Evolutionary conservation across 768 basidiomycete species (phyloP).

Genomic region (Boletus edulis): DNA sequence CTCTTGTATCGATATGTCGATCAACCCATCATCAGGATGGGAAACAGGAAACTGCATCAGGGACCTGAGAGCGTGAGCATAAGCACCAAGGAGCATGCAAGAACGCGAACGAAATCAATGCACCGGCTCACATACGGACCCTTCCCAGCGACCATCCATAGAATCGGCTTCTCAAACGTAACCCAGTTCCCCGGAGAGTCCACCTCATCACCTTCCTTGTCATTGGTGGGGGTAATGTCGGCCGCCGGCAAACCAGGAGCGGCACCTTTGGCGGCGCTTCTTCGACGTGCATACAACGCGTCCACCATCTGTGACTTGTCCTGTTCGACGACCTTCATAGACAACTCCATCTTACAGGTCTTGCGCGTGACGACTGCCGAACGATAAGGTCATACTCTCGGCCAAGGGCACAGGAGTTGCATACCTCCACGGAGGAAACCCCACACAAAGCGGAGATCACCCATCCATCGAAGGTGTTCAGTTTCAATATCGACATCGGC

Average conservation of each 20-base stretch:
- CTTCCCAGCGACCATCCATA: conserved; percentile 76
- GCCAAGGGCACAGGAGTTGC: conserved; percentile 10
- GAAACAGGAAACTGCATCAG: conserved; percentile 85
- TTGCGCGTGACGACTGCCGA: conserved; percentile 55
- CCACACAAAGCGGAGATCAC: conserved; percentile 71
- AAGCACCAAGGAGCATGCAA: not conserved
- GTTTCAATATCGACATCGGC: conserved; percentile 85
- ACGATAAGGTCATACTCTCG: not conserved
- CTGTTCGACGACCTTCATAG: conserved; percentile 62
- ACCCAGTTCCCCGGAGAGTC: conserved; percentile 62
- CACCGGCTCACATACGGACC: conserved; percentile 73
- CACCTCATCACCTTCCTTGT: conserved; percentile 17
- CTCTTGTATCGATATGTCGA: conserved; percentile 69
- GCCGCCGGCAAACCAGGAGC: conserved; percentile 6
- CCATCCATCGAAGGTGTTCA: conserved; percentile 85
- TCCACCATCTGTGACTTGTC: conserved; percentile 75
- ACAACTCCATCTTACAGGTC: conserved; percentile 66
- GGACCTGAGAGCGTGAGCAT: conserved; percentile 41
- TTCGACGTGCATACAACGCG: conserved; percentile 40
- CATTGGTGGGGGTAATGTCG: conserved; percentile 11
- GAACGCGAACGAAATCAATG: conserved; percentile 3
- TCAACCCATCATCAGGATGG: conserved; percentile 71
- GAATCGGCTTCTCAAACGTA: conserved; percentile 61
- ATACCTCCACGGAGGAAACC: conserved; percentile 71
- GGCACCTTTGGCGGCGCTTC: conserved; percentile 12